Base-by-base conservation (phyloP, 1,284 basidiomycete species). In the Meripilus lineatus region DNA sequence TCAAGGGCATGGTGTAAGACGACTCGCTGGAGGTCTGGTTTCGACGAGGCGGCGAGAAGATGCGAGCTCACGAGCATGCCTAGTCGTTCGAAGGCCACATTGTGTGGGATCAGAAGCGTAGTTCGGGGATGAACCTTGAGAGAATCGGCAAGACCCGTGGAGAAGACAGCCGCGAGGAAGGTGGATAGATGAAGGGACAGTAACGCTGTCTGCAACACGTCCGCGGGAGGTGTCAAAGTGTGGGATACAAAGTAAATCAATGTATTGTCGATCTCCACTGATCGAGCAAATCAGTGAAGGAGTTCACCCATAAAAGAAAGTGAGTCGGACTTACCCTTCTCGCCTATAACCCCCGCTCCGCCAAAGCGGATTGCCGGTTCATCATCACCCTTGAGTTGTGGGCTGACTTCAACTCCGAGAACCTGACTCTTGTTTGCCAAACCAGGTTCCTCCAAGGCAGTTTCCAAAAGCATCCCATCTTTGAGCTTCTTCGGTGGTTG, bases 211-310 rank as follows among this genome's bases (percentile, higher is more conserved):
- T 89, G 79, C 28, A 98, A 69, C 13, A 86, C 77, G 59, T 94
- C 89, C 0, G 75, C 69, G 0, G 96, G 96, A 13, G 91, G 89
- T 5, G 80, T 71, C 18, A 98, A 71, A 0, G 93, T 81, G 25
- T 84, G 78, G 1, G 92, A 89, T 35, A 98, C 69, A 53, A 98
- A 85, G 66, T 99, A 99, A 50, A 99, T 86, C 49, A 94, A 61
- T 5, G 85, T 84, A 45, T 88, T 84, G 48, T 89, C 79, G 45
- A 85, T 70, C 50, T 81, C 70, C 50, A 92, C 88, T 84, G 58
- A 40, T 15, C 10, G 11, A 38, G 24, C 37, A 10, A 18, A 3
- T 26, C n/a, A 21, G 18, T 32, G 28, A 15, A 23, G 40, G 28
- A 7, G n/a, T n/a, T n/a, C n/a, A n/a, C n/a, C n/a, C n/a, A n/a